These are phyloP conservation scores for Teunomyces lycoperdinae DNA, from an alignment of 805 yeast genomes.

Conservation along the genomic window DNA sequence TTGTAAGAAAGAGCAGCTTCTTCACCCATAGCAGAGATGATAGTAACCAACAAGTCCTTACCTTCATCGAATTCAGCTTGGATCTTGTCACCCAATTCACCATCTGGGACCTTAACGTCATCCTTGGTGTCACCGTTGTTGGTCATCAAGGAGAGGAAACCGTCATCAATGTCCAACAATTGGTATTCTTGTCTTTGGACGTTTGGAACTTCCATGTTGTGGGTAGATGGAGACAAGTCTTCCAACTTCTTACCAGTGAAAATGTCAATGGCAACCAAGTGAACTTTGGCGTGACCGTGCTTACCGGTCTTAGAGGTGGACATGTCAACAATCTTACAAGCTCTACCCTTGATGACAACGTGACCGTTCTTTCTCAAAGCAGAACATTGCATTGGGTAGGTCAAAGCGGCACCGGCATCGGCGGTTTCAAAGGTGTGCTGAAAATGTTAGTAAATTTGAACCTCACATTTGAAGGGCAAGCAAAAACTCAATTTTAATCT, in stretches of 20 bases:
- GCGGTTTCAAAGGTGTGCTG: constrained; percentile 96
- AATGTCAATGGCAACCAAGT: constrained; percentile 97
- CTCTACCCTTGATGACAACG: constrained; percentile 98
- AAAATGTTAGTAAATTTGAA: constrained; percentile 22
- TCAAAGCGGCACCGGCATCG: constrained; percentile 97
- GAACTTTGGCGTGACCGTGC: constrained; percentile 99
- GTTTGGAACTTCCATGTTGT: constrained; percentile 99
- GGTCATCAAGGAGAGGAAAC: constrained; percentile 95
- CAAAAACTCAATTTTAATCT: neutral
- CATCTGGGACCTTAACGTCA: constrained; percentile 97
- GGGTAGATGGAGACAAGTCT: constrained; percentile 99
- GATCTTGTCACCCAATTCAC: constrained; percentile 92
- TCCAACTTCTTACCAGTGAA: constrained; percentile 99
- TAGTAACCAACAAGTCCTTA: constrained; percentile 94
- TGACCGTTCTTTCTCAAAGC: constrained; percentile 99
- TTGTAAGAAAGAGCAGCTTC: constrained; percentile 98
- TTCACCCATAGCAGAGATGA: constrained; percentile 98
- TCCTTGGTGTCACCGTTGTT: constrained; percentile 98
- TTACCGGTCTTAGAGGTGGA: constrained; percentile 99
- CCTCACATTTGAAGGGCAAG: neutral
- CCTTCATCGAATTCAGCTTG: constrained; percentile 96
- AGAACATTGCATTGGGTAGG: constrained; percentile 99
- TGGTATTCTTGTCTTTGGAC: constrained; percentile 95
- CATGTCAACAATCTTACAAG: constrained; percentile 99
- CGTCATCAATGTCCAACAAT: constrained; percentile 97